These are phyloP conservation scores for Guadua angustifolia DNA, from an alignment of 176 grass and related monocot genomes.

Conservation along the genomic window DNA sequence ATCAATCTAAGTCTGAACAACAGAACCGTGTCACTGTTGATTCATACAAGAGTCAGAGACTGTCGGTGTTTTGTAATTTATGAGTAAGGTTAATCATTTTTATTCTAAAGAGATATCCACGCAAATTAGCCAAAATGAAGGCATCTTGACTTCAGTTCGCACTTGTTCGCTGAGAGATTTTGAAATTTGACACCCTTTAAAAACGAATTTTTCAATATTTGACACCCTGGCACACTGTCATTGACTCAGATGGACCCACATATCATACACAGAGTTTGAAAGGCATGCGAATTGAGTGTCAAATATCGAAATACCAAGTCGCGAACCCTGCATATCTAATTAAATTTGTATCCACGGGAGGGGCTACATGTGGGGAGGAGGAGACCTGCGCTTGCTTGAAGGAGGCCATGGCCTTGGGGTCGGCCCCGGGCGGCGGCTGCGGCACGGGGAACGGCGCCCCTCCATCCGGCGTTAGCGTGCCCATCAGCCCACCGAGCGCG, in stretches of 20 bases:
- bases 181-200: too few relatives aligned
- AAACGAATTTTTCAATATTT: too few relatives aligned
- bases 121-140: background rate
- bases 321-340: background rate
- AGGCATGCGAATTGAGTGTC: too few relatives aligned
- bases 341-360: background rate
- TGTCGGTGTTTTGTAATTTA: background rate
- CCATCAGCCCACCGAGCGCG: conserved; percentile 81
- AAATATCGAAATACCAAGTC: too few relatives aligned
- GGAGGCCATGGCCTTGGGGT: conserved; percentile 63
- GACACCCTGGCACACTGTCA: too few relatives aligned
- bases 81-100: background rate
- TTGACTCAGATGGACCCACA: too few relatives aligned
- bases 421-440: conserved; percentile 48
- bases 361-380: background rate
- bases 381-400: conserved; percentile 81
- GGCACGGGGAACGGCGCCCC: conserved; percentile 46
- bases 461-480: conserved; percentile 61
- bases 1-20: conserved; percentile 20
- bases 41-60: background rate
- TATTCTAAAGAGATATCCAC: background rate
- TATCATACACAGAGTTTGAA: too few relatives aligned
- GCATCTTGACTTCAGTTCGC: background rate
- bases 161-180: background rate
- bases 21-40: background rate